Base-by-base conservation (phyloP, 345 rosid genomes). In the Melaleuca quinquenervia region DNA sequence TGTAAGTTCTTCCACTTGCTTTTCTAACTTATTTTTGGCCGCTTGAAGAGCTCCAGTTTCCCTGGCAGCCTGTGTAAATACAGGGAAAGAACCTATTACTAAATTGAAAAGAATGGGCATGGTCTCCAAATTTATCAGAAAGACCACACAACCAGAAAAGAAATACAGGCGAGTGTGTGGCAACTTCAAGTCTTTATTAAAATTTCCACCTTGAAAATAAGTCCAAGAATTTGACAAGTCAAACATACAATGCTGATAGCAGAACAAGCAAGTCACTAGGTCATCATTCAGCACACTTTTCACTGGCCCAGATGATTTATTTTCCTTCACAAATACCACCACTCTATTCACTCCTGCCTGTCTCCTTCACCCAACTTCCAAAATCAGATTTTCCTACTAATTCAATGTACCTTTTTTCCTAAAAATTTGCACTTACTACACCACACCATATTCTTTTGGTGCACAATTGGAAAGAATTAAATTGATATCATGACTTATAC, bases 11-110 rank as follows among this genome's bases (percentile, higher is more conserved):
- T 97, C 99, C 88, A 97, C 99, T 91, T 97, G 98, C 92, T 96
- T 97, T 91, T 97, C 99, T 90, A 96, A 91, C 90, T 96, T 95
- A 90, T 96, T 97, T 87, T 97, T 97, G 84, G 99, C 99, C 85
- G 97, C 99, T 90, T 97, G 99, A 87, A 97, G 96, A 88, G 99
- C 99, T 89, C 99, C 99, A 48, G 99, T 97, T 93, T 97, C 98
- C 90, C 93, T 94, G 32, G 99, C 99, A 89, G 99, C 99, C 99
- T 96, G 91, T 70, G 87, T 64, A 83, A 86, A 41, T 52, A 48
- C 29, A 27, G 22, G 85, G 86, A 52, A 84, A 84, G 20, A 50
- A 82, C 26, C 24, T 36, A 36, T 70, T 18, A 70, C 44, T 70
- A 70, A 41, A 41, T 21, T 70, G 26, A 8, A 36, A 70, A 64